These are phyloP conservation scores for Malus orientalis DNA, from an alignment of 306 rosid genomes.

Conservation along the genomic window DNA sequence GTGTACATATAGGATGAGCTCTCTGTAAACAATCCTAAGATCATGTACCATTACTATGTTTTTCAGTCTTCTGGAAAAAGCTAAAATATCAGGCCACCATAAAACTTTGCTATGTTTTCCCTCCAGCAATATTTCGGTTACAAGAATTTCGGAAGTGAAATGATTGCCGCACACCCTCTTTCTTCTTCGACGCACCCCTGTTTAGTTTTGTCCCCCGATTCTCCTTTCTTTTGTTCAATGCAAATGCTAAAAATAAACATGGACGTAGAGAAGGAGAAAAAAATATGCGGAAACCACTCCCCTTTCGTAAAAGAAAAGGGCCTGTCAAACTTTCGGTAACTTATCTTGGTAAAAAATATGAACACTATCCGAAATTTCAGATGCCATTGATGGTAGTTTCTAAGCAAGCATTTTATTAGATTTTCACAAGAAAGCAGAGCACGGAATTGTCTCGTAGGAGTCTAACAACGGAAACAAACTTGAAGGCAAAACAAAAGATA, in stretches of 20 bases:
- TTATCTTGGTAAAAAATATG: too few species aligned
- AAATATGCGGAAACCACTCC: too few species aligned
- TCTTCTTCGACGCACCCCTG: neutral
- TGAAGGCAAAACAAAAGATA: neutral
- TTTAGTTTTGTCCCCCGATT: too few species aligned
- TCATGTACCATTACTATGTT: neutral
- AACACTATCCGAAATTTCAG: neutral
- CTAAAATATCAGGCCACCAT: neutral
- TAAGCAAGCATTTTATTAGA: neutral
- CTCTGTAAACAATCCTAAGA: neutral
- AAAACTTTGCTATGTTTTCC: neutral
- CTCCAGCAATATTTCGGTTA: neutral
- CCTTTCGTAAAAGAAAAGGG: too few species aligned
- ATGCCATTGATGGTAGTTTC: neutral
- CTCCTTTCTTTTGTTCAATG: too few species aligned
- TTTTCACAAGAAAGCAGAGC: neutral
- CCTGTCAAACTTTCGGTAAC: neutral
- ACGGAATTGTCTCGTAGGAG: neutral
- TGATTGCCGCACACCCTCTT: neutral
- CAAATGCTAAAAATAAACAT: too few species aligned
- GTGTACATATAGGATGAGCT: constrained; percentile 35
- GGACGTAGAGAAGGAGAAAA: too few species aligned
- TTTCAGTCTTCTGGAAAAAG: neutral
- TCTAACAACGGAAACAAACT: neutral
- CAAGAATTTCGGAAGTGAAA: neutral